phyloP scores from a whole-genome alignment of 306 rosid species.

The Purshia tridentata region DNA sequence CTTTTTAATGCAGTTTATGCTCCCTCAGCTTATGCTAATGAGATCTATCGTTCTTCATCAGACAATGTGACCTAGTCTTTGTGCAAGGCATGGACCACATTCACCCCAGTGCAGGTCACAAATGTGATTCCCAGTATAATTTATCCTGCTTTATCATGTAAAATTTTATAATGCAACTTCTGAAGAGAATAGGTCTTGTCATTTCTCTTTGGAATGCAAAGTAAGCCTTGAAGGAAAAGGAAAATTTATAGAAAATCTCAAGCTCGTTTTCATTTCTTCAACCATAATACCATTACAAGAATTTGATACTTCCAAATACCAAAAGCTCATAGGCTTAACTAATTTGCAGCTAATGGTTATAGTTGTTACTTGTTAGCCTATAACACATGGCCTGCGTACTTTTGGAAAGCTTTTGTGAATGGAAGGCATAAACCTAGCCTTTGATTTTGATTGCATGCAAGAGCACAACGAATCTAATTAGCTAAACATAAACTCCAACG shows the following conservation, averaged over 20 bases:
- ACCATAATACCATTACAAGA: neutral
- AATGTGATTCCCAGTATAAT: neutral
- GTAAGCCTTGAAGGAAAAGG: neutral
- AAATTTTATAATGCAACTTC: neutral
- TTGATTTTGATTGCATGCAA: no score
- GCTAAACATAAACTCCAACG: no score
- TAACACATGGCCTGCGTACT: no score
- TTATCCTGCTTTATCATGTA: neutral
- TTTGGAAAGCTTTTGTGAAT: no score
- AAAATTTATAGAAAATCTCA: neutral
- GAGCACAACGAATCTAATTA: no score
- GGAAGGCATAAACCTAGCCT: no score
- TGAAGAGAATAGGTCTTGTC: neutral
- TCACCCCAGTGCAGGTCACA: neutral
- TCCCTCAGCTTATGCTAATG: conserved; percentile 44
- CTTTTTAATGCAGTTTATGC: conserved; percentile 59
- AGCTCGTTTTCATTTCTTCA: neutral
- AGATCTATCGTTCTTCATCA: conserved; percentile 41
- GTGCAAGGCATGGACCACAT: neutral
- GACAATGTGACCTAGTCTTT: conserved; percentile 32
- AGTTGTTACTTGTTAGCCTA: no score
- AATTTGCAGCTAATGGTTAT: no score
- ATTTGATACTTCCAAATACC: neutral
- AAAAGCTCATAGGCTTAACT: no score
- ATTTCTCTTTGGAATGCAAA: neutral